phyloP scores from a whole-genome alignment of 768 basidiomycete species.

The Mycena vitilis region DNA sequence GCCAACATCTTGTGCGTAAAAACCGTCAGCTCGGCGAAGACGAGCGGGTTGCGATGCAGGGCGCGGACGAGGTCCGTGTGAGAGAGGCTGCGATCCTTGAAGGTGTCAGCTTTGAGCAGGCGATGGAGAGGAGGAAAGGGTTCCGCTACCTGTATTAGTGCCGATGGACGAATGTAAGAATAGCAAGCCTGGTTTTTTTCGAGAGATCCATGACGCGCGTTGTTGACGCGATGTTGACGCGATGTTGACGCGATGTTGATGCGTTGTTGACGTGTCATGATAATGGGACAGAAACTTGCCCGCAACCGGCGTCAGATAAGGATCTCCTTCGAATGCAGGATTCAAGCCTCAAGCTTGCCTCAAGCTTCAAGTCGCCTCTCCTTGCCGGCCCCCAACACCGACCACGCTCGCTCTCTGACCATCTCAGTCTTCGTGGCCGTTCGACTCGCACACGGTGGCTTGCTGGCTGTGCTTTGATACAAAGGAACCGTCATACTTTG shows the following conservation, averaged over 20 bases:
- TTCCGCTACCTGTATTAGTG: conserved; percentile 58
- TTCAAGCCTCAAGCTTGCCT: too few relatives aligned
- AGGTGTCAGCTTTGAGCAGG: conserved; percentile 70
- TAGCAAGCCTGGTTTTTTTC: too few relatives aligned
- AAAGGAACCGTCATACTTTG: too few relatives aligned
- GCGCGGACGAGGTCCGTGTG: conserved; percentile 60
- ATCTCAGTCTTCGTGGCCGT: conserved; percentile 31
- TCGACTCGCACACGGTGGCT: conserved; percentile 1
- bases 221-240: too few relatives aligned
- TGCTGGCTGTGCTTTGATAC: background rate
- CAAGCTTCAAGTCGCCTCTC: background rate
- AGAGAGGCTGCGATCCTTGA: conserved; percentile 70
- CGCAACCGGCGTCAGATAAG: too few relatives aligned
- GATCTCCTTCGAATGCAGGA: too few relatives aligned
- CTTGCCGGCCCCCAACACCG: background rate
- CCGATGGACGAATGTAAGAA: background rate
- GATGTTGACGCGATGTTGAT: too few relatives aligned
- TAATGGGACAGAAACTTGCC: too few relatives aligned
- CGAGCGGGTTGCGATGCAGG: conserved; percentile 57
- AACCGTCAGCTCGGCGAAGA: conserved; percentile 64
- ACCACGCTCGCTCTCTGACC: background rate
- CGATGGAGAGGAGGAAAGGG: conserved; percentile 64
- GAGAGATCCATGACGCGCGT: too few relatives aligned
- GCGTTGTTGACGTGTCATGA: too few relatives aligned
- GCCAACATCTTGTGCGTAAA: conserved; percentile 60